Conservation (phyloP, 768 basidiomycete genomes). For the Sarcodon aspratus region DNA sequence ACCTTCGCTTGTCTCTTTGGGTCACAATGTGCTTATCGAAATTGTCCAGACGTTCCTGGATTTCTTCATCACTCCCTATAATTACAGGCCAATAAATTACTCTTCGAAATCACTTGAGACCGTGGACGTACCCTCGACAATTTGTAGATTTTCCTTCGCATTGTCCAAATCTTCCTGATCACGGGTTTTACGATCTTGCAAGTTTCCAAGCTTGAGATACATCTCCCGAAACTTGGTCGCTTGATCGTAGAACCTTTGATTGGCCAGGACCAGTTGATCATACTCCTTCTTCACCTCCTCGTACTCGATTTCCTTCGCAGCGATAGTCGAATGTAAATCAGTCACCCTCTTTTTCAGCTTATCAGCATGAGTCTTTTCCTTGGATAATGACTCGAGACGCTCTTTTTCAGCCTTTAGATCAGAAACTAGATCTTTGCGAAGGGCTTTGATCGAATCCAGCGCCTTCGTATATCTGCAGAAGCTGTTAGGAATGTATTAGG, state of each 20-base stretch:
- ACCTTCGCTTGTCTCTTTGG: constrained; percentile 35
- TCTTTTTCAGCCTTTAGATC: constrained; percentile 94
- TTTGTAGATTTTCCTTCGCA: constrained; percentile 50
- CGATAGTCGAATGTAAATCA: constrained; percentile 49
- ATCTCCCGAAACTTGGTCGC: constrained; percentile 81
- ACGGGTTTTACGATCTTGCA: constrained; percentile 51
- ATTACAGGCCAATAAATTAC: not conserved
- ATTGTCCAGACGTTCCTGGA: constrained; percentile 42
- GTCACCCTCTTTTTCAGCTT: constrained; percentile 61
- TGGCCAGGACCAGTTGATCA: constrained; percentile 54
- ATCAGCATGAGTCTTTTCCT: constrained; percentile 81
- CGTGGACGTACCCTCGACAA: constrained; percentile 44
- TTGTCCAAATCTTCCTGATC: constrained; percentile 51
- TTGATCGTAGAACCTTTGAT: constrained; percentile 70
- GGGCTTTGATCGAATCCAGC: constrained; percentile 77
- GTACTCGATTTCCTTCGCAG: constrained; percentile 60
- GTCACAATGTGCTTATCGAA: constrained; percentile 46
- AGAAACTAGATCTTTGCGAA: constrained; percentile 83
- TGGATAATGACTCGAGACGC: constrained; percentile 60
- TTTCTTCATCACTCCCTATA: constrained; percentile 63
- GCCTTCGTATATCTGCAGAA: constrained; percentile 85
- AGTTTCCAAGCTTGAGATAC: constrained; percentile 55
- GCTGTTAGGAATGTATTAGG: not conserved
- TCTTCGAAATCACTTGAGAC: constrained; percentile 2
- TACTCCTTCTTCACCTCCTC: constrained; percentile 60